Conservation (phyloP, 306 rosid species). For the Quercus gilva region DNA sequence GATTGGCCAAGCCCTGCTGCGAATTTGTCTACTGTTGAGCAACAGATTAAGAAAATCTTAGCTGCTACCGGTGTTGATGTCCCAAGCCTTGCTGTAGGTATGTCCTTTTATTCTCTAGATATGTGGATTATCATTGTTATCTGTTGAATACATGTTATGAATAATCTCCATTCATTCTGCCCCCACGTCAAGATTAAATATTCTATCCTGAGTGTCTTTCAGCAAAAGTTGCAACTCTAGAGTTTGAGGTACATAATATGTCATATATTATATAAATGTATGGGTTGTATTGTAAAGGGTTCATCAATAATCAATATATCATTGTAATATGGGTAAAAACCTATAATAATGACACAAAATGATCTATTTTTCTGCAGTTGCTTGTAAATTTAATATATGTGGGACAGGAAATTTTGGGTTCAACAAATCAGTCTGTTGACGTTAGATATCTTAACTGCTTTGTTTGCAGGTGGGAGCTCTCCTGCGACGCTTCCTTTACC, state of each 20-base stretch:
- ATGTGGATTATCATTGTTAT: neutral
- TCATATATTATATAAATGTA: constrained; percentile 11
- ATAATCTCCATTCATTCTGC: constrained; percentile 3
- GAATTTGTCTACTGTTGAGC: constrained; percentile 72
- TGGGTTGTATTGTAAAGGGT: neutral
- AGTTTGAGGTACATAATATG: constrained; percentile 1
- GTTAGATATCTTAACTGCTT: constrained; percentile 8
- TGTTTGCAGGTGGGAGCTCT: constrained; percentile 70
- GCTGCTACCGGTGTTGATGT: constrained; percentile 94
- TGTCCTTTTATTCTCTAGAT: constrained; percentile 23
- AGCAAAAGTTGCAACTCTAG: constrained; percentile 9
- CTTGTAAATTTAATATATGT: constrained; percentile 11
- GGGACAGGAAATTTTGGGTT: neutral
- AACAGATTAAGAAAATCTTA: constrained; percentile 75
- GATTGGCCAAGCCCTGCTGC: constrained; percentile 99
- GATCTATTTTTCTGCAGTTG: neutral
- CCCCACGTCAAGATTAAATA: constrained; percentile 1
- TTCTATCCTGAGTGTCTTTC: constrained; percentile 3
- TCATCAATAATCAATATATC: neutral
- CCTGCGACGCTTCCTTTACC: constrained; percentile 89
- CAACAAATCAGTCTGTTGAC: constrained; percentile 29
- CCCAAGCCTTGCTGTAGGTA: constrained; percentile 87
- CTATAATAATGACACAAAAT: neutral
- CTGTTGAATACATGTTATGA: neutral
- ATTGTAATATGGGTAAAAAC: neutral